Percentiles rank a stretch among this genome's conserved stretches.
These are phyloP conservation scores for Pythium diclinum DNA, from an alignment of 352 stramenopile genomes.

Conservation along the genomic window DNA sequence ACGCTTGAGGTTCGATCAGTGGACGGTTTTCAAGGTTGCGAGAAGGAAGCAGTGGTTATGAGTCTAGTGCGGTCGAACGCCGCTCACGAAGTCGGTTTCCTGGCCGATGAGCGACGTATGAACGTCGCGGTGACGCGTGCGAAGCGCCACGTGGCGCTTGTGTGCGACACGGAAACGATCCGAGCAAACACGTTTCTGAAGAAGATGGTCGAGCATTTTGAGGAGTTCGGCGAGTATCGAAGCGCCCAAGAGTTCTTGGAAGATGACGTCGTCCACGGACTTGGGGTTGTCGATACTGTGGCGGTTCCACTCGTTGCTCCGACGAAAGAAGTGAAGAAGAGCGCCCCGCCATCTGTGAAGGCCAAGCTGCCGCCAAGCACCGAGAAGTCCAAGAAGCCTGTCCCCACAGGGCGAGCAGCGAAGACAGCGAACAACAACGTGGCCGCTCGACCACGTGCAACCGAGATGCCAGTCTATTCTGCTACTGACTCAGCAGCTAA, in stretches of 20 bases:
- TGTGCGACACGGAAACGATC: conserved; percentile 95
- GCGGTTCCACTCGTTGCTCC: not conserved
- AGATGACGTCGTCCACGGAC: conserved; percentile 46
- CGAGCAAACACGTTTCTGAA: conserved; percentile 89
- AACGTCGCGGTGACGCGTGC: conserved; percentile 98
- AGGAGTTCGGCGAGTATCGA: conserved; percentile 90
- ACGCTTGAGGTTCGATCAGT: conserved; percentile 91
- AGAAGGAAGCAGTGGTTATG: conserved; percentile 98
- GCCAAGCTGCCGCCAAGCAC: not conserved
- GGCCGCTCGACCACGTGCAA: not conserved
- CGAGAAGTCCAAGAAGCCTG: conserved; percentile 5
- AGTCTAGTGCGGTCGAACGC: conserved; percentile 95
- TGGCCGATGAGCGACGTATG: conserved; percentile 94
- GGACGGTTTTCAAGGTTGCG: conserved; percentile 96
- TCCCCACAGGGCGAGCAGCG: conserved; percentile 21
- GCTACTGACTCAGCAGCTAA: not conserved
- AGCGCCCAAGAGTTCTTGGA: conserved; percentile 83
- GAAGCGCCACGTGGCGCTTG: conserved; percentile 92
- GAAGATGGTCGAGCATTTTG: conserved; percentile 89
- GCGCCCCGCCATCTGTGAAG: conserved; percentile 4
- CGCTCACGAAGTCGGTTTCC: conserved; percentile 91
- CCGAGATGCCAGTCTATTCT: not conserved
- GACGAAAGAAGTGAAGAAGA: too few relatives aligned
- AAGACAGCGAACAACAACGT: conserved; percentile 18
- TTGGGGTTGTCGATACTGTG: conserved; percentile 5